phyloP scores from a whole-genome alignment of 345 rosid genomes.

The Cardamine chenopodiifolia region DNA sequence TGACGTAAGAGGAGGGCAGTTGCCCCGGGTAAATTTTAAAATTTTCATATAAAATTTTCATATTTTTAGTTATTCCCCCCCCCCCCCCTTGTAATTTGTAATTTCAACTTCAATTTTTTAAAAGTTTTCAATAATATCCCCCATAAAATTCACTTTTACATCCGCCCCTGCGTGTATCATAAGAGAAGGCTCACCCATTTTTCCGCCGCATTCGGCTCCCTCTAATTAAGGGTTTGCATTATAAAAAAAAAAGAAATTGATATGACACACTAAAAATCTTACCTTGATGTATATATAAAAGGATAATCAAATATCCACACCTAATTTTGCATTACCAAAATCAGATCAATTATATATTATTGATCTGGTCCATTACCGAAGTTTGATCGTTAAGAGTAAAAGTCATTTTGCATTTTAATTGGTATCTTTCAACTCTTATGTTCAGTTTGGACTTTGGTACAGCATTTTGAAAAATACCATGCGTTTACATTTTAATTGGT shows the following conservation, averaged over 20 bases:
- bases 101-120: no score
- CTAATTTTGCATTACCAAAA: background rate
- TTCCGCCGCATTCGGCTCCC: slow-evolving; percentile 20
- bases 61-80: no score
- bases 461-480: background rate
- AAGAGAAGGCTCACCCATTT: slow-evolving; percentile 12
- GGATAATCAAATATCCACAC: background rate
- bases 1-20: no score
- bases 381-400: background rate
- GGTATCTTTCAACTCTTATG: background rate
- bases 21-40: no score
- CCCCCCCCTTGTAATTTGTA: no score
- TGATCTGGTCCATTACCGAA: background rate
- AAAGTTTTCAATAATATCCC: no score
- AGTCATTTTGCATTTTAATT: background rate
- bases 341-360: no score
- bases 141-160: no score
- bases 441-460: no score
- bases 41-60: no score
- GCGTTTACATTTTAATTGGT: background rate
- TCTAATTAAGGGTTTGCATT: slow-evolving; percentile 28
- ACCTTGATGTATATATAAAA: background rate
- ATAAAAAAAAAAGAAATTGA: background rate
- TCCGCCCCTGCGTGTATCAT: slow-evolving; percentile 27
- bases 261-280: background rate